phyloP scores from a whole-genome alignment of 1,284 basidiomycete species.

The Neotropicomus parvogracilis region DNA sequence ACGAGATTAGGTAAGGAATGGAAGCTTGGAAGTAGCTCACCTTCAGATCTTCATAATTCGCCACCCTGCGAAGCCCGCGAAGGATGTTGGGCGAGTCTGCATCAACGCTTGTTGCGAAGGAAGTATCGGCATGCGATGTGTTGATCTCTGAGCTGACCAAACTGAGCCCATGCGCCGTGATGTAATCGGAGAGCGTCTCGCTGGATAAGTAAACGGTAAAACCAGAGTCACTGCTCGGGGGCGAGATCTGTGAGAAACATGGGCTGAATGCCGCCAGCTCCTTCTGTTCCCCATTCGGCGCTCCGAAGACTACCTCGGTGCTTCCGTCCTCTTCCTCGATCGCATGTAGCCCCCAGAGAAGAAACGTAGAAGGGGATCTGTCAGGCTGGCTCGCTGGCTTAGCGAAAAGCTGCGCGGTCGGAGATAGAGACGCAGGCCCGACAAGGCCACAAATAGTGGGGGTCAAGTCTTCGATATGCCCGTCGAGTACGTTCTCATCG shows the following conservation, averaged over 20 bases:
- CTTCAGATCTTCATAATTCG: constrained; percentile 18
- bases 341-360: background rate
- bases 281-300: background rate
- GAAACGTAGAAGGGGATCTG: background rate
- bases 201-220: constrained; percentile 12
- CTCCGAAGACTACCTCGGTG: background rate
- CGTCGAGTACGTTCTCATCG: background rate
- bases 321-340: constrained; percentile 10
- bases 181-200: constrained; percentile 3
- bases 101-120: constrained; percentile 25
- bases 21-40: constrained; percentile 2
- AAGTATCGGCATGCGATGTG: constrained; percentile 9
- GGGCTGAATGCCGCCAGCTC: background rate
- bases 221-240: constrained; percentile 1
- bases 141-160: background rate
- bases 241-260: too few relatives aligned
- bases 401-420: background rate
- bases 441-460: background rate
- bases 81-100: background rate
- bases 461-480: background rate
- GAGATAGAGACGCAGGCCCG: background rate
- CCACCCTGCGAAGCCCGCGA: constrained; percentile 22
- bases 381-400: background rate
- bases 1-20: background rate
- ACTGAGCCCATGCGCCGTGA: background rate